These are phyloP conservation scores for Aspergillus latus DNA, from an alignment of 2,329 filamentous ascomycete species.

Conservation along the genomic window DNA sequence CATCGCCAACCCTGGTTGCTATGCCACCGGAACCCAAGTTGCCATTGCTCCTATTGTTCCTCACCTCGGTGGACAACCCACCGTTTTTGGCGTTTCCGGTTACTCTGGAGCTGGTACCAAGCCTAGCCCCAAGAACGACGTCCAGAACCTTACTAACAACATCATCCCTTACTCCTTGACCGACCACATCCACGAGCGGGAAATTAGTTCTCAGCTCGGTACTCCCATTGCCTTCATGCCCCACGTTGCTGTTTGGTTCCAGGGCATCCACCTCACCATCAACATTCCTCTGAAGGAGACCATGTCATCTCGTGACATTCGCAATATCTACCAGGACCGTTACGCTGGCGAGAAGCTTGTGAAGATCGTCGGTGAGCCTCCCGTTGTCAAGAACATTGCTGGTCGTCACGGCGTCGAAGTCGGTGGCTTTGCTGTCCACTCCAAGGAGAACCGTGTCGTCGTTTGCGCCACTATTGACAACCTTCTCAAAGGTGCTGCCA, in stretches of 20 bases:
- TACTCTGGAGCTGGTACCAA: conserved; percentile 96
- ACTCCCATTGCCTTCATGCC: conserved; percentile 79
- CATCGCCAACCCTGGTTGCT: conserved; percentile 93
- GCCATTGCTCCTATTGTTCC: conserved; percentile 80
- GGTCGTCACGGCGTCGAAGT: conserved; percentile 89
- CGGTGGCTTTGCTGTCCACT: conserved; percentile 92
- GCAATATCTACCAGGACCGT: conserved; percentile 91
- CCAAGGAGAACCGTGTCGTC: conserved; percentile 85
- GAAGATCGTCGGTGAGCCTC: conserved; percentile 85
- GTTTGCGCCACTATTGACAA: conserved; percentile 94
- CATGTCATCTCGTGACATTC: conserved; percentile 88
- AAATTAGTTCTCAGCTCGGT: conserved; percentile 78
- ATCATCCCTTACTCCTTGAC: conserved; percentile 88
- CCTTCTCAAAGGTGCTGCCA: conserved; percentile 86
- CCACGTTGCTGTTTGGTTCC: conserved; percentile 95
- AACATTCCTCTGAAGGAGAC: conserved; percentile 80
- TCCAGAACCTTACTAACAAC: conserved; percentile 78
- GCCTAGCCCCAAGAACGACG: conserved; percentile 90
- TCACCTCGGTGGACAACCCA: conserved; percentile 74
- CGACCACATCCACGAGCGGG: conserved; percentile 91
- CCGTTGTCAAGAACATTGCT: conserved; percentile 79
- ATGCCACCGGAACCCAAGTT: conserved; percentile 88
- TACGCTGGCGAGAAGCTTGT: conserved; percentile 95
- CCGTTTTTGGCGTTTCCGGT: conserved; percentile 85
- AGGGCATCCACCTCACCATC: conserved; percentile 89